A percentile compares a stretch with the other conserved stretches of the same genome.
These are phyloP conservation scores for Boletus vermiculosoides DNA, from an alignment of 768 basidiomycete genomes.

Conservation along the genomic window DNA sequence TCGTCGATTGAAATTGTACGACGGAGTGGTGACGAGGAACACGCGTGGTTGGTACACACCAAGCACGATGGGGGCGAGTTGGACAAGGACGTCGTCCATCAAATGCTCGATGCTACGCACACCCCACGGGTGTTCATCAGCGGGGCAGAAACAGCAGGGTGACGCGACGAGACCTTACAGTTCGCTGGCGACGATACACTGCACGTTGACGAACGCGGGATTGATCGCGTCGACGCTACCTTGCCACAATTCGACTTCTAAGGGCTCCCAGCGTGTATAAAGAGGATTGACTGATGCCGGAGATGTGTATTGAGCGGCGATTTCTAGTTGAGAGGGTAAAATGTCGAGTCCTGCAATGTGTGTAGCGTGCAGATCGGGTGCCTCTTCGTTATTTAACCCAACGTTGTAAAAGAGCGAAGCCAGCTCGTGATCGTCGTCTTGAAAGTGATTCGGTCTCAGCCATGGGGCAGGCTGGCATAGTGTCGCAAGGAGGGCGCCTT, in stretches of 20 bases:
- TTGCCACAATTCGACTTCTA: conserved; percentile 67
- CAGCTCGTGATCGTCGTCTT: conserved; percentile 21
- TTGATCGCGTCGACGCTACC: conserved; percentile 73
- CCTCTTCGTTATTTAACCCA: conserved; percentile 36
- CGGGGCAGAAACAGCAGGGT: not conserved
- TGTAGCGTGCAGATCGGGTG: conserved; percentile 56
- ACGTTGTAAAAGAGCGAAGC: conserved; percentile 24
- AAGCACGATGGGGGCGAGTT: conserved; percentile 69
- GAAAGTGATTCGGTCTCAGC: conserved; percentile 39
- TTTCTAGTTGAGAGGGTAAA: conserved; percentile 48
- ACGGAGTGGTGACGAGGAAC: conserved; percentile 81
- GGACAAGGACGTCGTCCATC: conserved; percentile 50
- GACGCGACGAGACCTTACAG: conserved; percentile 52
- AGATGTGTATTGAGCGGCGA: conserved; percentile 48
- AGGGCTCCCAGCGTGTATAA: conserved; percentile 64
- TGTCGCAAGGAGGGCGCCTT: conserved; percentile 67
- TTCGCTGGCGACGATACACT: conserved; percentile 78
- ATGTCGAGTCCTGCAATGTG: conserved; percentile 72
- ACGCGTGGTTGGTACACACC: conserved; percentile 74
- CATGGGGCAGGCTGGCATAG: conserved; percentile 77
- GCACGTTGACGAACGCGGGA: conserved; percentile 56
- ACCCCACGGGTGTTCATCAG: conserved; percentile 13
- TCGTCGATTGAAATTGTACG: conserved; percentile 77
- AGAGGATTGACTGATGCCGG: conserved; percentile 37
- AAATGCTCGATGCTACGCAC: conserved; percentile 75